These are phyloP conservation scores for Eucalyptus cloeziana DNA, from an alignment of 345 rosid species.

Conservation along the genomic window DNA sequence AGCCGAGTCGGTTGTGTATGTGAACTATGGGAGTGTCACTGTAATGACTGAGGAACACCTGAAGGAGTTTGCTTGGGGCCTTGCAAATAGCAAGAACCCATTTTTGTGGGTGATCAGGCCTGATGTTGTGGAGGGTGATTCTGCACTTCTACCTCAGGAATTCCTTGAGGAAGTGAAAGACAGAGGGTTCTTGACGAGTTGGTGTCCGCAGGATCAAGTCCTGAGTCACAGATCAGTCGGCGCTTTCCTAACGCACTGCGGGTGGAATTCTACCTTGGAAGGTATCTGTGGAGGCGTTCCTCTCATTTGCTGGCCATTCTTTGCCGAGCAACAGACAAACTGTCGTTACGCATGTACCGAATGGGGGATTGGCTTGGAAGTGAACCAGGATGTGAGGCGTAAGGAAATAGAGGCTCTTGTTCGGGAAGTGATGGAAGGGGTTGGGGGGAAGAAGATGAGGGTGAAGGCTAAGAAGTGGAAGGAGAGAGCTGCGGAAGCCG, in stretches of 20 bases:
- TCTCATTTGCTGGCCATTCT: background rate
- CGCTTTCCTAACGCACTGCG: background rate
- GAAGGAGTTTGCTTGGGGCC: background rate
- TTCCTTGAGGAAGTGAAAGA: background rate
- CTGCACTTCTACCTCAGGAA: background rate
- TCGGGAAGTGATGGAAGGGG: constrained; percentile 7
- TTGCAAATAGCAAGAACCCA: background rate
- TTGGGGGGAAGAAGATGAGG: background rate
- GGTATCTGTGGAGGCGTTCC: background rate
- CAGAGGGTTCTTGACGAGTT: background rate
- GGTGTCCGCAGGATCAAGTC: background rate
- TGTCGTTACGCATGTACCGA: background rate
- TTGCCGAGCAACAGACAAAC: background rate
- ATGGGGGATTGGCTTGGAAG: background rate
- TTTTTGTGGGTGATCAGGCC: background rate
- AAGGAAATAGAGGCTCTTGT: constrained; percentile 1
- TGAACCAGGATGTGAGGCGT: background rate
- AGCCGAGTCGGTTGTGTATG: constrained; percentile 1
- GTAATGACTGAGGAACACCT: background rate
- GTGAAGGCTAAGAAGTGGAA: constrained; percentile 12
- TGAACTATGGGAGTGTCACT: background rate
- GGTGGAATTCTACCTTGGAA: background rate
- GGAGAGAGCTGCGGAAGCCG: constrained; percentile 9
- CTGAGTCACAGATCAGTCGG: background rate
- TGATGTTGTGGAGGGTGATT: background rate